Conservation (phyloP, 2,329 filamentous ascomycete genomes). For the Aspergillus oerlinghausenensis region DNA sequence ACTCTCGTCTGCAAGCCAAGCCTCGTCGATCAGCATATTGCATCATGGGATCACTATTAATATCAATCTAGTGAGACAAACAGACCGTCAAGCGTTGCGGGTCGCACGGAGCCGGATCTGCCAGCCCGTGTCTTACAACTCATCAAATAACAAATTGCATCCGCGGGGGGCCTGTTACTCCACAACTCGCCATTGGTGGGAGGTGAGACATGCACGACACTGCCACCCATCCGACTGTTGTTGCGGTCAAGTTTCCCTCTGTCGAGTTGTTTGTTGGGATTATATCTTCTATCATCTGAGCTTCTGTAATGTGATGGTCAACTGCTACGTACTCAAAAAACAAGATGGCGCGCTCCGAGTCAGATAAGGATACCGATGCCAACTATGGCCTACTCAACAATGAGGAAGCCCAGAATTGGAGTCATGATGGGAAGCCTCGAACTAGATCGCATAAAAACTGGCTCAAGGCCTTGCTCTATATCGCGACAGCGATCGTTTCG, state of each 20-base stretch:
- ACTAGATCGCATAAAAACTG: neutral
- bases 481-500: constrained; percentile 14
- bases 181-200: neutral
- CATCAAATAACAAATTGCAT: neutral
- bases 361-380: neutral
- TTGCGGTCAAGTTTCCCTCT: neutral
- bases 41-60: neutral
- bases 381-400: constrained; percentile 4
- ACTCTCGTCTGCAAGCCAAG: constrained; percentile 4
- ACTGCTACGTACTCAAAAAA: neutral
- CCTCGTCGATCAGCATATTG: neutral
- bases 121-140: neutral
- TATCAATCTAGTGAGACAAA: constrained; percentile 2
- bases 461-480: constrained; percentile 10
- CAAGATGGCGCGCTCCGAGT: neutral
- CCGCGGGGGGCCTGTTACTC: neutral
- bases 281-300: neutral
- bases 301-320: neutral
- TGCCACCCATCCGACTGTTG: neutral
- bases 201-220: neutral
- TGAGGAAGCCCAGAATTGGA: constrained; percentile 2
- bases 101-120: neutral
- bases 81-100: neutral
- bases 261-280: neutral
- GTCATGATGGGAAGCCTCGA: neutral